Evolutionary conservation across 257 asterid genomes (phyloP).

Genomic region (Penstemon newberryi): DNA sequence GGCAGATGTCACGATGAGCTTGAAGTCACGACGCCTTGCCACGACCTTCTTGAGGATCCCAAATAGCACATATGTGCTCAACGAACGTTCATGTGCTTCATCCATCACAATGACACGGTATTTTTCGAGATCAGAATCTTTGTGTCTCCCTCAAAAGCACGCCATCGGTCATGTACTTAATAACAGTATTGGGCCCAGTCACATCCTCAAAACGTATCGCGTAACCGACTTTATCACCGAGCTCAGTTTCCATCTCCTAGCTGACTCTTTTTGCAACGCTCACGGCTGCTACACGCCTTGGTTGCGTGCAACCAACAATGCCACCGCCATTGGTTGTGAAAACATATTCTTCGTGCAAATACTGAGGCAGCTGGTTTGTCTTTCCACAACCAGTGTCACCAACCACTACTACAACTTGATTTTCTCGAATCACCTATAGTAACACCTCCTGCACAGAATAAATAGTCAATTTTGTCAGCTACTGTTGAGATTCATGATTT

Average conservation of each 20-base stretch:
- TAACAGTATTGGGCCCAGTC: constrained; percentile 77
- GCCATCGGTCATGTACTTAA: constrained; percentile 98
- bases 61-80: constrained; percentile 78
- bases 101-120: constrained; percentile 87
- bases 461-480: constrained; percentile 85
- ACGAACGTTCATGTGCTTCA: constrained; percentile 93
- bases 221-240: constrained; percentile 87
- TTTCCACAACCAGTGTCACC: constrained; percentile 99
- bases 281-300: constrained; percentile 98
- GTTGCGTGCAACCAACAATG: constrained; percentile 91
- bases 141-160: constrained; percentile 89
- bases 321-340: constrained; percentile 54
- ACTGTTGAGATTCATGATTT: constrained; percentile 68
- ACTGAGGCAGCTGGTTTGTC: constrained; percentile 96
- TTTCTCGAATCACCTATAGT: constrained; percentile 94
- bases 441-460: constrained; percentile 92
- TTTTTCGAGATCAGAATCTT: constrained; percentile 88
- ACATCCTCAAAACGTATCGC: constrained; percentile 97
- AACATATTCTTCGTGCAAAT: constrained; percentile 77
- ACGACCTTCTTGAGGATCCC: constrained; percentile 93
- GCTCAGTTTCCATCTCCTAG: constrained; percentile 92
- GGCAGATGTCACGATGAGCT: constrained; percentile 91
- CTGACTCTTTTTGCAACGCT: constrained; percentile 96
- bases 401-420: constrained; percentile 93
- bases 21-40: constrained; percentile 88